Base-by-base conservation (phyloP, 2,329 filamentous ascomycete genomes). In the Pseudonectria foliicola region DNA sequence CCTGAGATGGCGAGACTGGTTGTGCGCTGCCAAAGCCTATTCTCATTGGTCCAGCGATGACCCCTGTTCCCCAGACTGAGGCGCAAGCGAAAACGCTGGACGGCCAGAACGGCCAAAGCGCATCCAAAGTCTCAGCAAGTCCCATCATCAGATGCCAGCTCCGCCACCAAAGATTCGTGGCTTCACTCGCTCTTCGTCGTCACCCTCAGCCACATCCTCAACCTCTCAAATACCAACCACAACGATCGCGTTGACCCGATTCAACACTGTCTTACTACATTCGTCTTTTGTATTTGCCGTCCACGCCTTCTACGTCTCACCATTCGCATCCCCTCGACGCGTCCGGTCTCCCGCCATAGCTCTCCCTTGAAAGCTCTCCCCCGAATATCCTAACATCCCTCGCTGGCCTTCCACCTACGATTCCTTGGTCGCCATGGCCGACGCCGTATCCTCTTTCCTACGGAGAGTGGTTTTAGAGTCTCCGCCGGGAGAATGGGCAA, bases 401-500 rank as follows among this genome's bases (percentile, higher is more conserved):
- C 5, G 18, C 18, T 21, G 18, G 18, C 8, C 18, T 8, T 21
- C 18, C 8, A 6, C 18, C 18, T 21, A n/a, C 18, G 18, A 21
- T 5, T 6, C 18, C 18, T 21, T 21, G 18, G 18, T 21, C 25
- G 32, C 33, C 44, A 78, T 77, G 74, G 70, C 73, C 32, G 71
- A 75, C 43, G 55, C 68, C 63, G 50, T 72, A 64, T 60, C 64
- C 63, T 37, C 64, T 61, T 36, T 71, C 58, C 36, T 70, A 61
- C 51, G 67, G 48, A 68, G 68, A 52, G 94, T 92, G 82, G 68
- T 95, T 38, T 66, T 89, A 43, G 82, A 85, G 46, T 95, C 89
- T 28, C 92, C 92, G 11, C 92, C 92, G 1, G 81, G 87, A 49
- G 88, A 95, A 76, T 95, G 86, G 82, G 77, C 75, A n/a, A 70